Evolutionary conservation across 2,329 filamentous ascomycete genomes (phyloP), one percentile per base, ranked within the genome.

Genomic region (Sporothrix schenckii): DNA sequence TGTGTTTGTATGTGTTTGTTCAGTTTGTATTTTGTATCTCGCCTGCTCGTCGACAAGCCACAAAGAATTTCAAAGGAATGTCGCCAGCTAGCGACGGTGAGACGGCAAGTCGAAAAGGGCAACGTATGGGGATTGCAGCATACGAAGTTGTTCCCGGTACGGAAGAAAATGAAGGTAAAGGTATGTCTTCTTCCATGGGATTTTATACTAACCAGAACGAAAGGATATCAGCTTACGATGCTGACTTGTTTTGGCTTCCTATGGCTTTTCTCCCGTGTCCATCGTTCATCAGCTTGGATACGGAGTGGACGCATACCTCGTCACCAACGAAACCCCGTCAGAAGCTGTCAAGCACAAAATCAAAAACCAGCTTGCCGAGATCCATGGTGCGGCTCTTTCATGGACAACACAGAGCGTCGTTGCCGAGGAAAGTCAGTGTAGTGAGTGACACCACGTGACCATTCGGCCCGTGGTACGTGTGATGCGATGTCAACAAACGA

Each of bases 21-120:
- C 10, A 44, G 14, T 4, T 44, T 44, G 58, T 60, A n/a, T 47
- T 21, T 13, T 63, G 21, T 47, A 16, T 21, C 44, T 47, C 1
- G n/a, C 13, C 21, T 63, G 58, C n/a, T 63, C 39, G 58, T 13
- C 39, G 58, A 63, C 58, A 63, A 63, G 27, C n/a, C 39, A 47
- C 58, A 21, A 47, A 27, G 21, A 63, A 39, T 11, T 47, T 63
- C 39, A 27, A 14, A 44, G 13, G 14, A 14, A 30, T 63, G 58
- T 27, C 44, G 58, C 39, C 16, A 24, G 9, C 41, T 27, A 5
- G 39, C 58, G n/a, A 63, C 58, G 47, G 41, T 47, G 39, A 44
- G 9, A 47, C 41, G 3, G 41, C 39, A 27, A 47, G n/a, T 24
- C 39, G n/a, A 16, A 61, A 39, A 13, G 6, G 11, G 39, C 2